These are phyloP conservation scores for Ganoderma sinense DNA, from an alignment of 1,284 basidiomycete species.

Conservation along the genomic window DNA sequence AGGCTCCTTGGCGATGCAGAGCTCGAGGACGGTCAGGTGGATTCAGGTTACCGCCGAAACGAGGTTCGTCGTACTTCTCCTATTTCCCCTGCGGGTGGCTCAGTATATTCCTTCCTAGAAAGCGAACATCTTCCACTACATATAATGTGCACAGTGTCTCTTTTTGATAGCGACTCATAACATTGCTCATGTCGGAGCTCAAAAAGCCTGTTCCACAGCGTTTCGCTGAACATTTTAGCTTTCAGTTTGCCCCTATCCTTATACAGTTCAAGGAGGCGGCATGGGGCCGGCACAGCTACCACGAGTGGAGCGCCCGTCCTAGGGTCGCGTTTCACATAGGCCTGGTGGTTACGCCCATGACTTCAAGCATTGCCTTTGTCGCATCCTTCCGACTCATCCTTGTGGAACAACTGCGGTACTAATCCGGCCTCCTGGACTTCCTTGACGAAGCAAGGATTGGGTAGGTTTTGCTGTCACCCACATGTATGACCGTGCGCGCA, in stretches of 20 bases:
- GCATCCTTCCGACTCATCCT: background rate
- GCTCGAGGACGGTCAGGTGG: slow-evolving; percentile 34
- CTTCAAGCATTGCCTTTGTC: background rate
- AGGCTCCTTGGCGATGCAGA: slow-evolving; percentile 33
- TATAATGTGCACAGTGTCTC: slow-evolving; percentile 17
- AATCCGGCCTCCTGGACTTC: background rate
- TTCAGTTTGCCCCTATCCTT: background rate
- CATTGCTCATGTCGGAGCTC: background rate
- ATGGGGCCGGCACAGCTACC: background rate
- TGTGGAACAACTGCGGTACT: background rate
- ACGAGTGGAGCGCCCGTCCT: background rate
- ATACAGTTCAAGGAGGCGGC: background rate
- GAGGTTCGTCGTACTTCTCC: slow-evolving; percentile 25
- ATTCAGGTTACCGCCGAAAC: slow-evolving; percentile 31
- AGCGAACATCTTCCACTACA: slow-evolving; percentile 37
- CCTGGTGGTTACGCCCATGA: background rate
- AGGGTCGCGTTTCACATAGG: background rate
- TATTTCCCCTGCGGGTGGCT: background rate
- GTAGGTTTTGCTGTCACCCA: background rate
- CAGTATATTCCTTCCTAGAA: slow-evolving; percentile 22
- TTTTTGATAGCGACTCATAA: background rate
- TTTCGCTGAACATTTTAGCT: background rate
- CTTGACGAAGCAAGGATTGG: background rate
- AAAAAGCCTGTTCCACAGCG: background rate
- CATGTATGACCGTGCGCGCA: background rate